Base-by-base conservation (phyloP, 1,284 basidiomycete genomes). In the Papiliotrema laurentii region DNA sequence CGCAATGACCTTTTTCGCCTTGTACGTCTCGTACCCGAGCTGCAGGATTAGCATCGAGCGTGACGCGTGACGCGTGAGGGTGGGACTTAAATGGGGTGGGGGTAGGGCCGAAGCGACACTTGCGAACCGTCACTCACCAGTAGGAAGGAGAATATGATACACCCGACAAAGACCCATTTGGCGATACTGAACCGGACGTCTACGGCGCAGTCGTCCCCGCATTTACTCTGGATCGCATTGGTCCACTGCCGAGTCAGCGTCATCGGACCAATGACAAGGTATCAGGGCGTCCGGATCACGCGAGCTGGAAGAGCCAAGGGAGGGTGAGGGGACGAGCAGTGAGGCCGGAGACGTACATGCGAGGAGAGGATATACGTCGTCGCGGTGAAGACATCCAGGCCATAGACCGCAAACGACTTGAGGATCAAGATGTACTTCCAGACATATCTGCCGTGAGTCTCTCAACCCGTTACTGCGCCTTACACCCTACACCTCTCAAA, bases 351-450 rank as follows among this genome's bases (percentile, higher is more conserved):
- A 58, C 68, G 51, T 42, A 70, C 68, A 45, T 83, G 81, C 27
- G 81, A 79, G 35, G 90, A 92, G n/a, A 88, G 85, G 42, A 97
- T 85, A 85, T 97, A 89, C 58, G 93, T 97, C 53, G 91, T 82
- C 52, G 90, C 92, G 30, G 94, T 94, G 78, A 96, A 98, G 71
- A 97, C 91, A 81, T 98, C 96, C 74, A 90, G 87, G 51, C 91
- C 80, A 75, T 97, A 97, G 72, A 98, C 93, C 52, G 91, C 83
- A 75, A 97, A 86, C 27, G 89, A 89, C 73, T 96, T 97, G 78
- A 96, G 81, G 50, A 97, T 83, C 64, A 92, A 81, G 69, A 91
- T 76, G 74, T 94, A 98, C 56, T 96, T 78, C 81, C 87, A 90
- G 51, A 88, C 73, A 74, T 97, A 97, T 71, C 89, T 94, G 67